Conservation (phyloP, 1,139 yeast genomes). For the Yamadazyma triangularis region DNA sequence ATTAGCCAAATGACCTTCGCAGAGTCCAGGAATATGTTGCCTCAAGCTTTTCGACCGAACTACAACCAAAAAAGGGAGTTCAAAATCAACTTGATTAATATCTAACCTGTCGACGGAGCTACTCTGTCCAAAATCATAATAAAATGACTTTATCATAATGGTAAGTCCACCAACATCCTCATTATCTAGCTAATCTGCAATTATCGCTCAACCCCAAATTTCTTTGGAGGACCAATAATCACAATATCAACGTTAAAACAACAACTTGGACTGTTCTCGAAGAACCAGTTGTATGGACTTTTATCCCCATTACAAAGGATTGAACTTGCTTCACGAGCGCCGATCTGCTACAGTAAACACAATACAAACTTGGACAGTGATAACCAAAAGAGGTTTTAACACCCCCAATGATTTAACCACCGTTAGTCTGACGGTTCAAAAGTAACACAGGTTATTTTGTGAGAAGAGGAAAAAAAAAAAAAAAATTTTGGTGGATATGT, state of each 20-base stretch:
- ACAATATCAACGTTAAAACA: slow-evolving; percentile 21
- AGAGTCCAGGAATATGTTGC: slow-evolving; percentile 94
- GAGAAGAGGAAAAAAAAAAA: no score
- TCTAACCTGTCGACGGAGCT: slow-evolving; percentile 87
- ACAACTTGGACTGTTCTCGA: slow-evolving; percentile 6
- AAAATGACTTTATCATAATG: no score
- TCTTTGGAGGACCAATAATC: slow-evolving; percentile 41
- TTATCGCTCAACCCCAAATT: slow-evolving; percentile 51
- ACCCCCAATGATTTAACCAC: slow-evolving; percentile 24
- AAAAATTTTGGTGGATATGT: no score
- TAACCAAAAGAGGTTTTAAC: no score
- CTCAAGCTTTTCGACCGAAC: slow-evolving; percentile 51
- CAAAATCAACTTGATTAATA: slow-evolving; percentile 60
- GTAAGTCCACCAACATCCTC: slow-evolving; percentile 4
- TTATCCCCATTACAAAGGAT: no score
- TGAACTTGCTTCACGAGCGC: slow-evolving; percentile 65
- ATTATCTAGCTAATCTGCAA: slow-evolving; percentile 1
- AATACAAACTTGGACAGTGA: slow-evolving; percentile 24
- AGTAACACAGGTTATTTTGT: slow-evolving; percentile 58
- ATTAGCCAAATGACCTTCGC: slow-evolving; percentile 75
- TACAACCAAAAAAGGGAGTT: slow-evolving; percentile 67
- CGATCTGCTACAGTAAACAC: slow-evolving; percentile 52
- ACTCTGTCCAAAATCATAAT: slow-evolving; percentile 59
- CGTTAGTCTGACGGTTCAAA: slow-evolving; percentile 31
- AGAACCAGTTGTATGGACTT: neutral